Conservation (phyloP, 164 flowering plant genomes). For the Liquidambar formosana region DNA sequence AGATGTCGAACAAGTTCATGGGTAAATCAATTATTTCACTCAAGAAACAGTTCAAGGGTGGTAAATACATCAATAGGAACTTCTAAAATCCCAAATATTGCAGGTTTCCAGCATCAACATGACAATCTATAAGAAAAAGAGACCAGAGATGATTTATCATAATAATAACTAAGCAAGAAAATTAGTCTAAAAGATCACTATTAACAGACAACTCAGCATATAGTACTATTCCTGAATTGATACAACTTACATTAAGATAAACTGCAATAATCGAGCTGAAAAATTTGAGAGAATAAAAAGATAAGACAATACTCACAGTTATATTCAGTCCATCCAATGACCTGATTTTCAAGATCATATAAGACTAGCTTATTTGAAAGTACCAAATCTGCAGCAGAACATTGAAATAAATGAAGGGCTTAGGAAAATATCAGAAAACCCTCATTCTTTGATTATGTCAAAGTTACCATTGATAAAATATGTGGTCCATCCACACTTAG, state of each 20-base stretch:
- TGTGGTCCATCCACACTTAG: too few relatives aligned
- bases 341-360: slow-evolving; percentile 55
- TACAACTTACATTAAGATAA: neutral
- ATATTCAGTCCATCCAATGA: slow-evolving; percentile 58
- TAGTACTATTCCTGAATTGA: neutral
- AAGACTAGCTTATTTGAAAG: slow-evolving; percentile 64
- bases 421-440: neutral
- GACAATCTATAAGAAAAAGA: neutral
- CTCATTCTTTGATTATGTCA: neutral
- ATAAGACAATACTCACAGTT: slow-evolving; percentile 45
- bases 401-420: slow-evolving; percentile 1
- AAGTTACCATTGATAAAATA: neutral
- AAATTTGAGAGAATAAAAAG: neutral
- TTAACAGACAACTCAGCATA: neutral
- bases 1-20: too few relatives aligned
- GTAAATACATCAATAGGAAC: neutral
- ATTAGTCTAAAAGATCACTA: neutral
- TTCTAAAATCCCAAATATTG: neutral
- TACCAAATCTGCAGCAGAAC: slow-evolving; percentile 63
- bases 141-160: neutral
- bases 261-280: neutral
- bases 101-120: too few relatives aligned
- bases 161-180: neutral
- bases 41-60: neutral
- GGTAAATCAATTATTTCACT: neutral